These are phyloP conservation scores for Wallacemonas collosoma DNA, from an alignment of 208 protist species.

Conservation along the genomic window DNA sequence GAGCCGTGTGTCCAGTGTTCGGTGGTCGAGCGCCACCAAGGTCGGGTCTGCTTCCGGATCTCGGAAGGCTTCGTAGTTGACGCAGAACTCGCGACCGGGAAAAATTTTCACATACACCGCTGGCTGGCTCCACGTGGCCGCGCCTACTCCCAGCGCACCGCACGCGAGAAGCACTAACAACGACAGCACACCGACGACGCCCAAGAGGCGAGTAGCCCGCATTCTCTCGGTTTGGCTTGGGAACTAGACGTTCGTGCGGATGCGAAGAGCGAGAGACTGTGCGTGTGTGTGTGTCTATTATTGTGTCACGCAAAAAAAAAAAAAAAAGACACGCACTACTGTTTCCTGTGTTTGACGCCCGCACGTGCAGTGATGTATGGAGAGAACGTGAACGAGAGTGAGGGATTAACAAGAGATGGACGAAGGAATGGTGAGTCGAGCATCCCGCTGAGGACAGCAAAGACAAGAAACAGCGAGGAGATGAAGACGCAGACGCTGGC, in stretches of 20 bases:
- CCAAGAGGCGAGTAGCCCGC: not conserved
- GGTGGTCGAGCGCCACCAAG: constrained; percentile 61
- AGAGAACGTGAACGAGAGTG: too few relatives aligned
- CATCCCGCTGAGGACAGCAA: too few relatives aligned
- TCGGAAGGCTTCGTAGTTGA: constrained; percentile 62
- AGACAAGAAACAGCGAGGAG: too few relatives aligned
- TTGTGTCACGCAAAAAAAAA: too few relatives aligned
- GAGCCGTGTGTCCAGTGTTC: constrained; percentile 56
- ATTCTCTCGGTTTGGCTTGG: not conserved
- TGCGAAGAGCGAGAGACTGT: too few relatives aligned
- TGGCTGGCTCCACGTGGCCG: constrained; percentile 10
- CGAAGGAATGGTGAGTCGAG: too few relatives aligned
- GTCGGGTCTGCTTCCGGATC: constrained; percentile 64
- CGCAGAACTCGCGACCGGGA: constrained; percentile 64
- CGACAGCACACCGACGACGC: not conserved
- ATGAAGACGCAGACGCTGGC: too few relatives aligned
- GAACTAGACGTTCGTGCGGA: not conserved
- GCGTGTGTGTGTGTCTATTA: too few relatives aligned
- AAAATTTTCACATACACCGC: constrained; percentile 69
- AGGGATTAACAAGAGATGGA: too few relatives aligned
- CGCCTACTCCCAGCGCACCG: not conserved
- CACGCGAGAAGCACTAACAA: constrained; percentile 21
- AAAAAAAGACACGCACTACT: too few relatives aligned
- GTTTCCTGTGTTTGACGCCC: too few relatives aligned
- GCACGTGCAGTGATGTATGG: too few relatives aligned